A percentile compares a stretch with the other conserved stretches of the same genome.
phyloP scores from a whole-genome alignment of 805 yeast genomes.

The Debaryomyces tyrocola region DNA sequence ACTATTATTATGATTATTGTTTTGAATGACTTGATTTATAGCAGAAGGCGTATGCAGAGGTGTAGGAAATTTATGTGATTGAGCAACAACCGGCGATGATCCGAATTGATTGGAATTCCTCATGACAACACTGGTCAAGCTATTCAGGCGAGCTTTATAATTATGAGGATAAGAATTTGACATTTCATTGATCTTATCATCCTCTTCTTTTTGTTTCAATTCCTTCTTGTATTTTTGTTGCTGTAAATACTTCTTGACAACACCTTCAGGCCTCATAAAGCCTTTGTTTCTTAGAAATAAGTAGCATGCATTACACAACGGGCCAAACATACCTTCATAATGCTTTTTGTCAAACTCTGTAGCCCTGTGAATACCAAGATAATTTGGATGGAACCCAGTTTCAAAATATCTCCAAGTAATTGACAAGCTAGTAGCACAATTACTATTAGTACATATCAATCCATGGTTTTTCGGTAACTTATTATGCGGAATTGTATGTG shows the following conservation, averaged over 20 bases:
- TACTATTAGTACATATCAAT: conserved; percentile 38
- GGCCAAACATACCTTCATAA: conserved; percentile 49
- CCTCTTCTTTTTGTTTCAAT: conserved; percentile 28
- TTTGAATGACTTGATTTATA: conserved; percentile 38
- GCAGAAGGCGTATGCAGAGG: conserved; percentile 42
- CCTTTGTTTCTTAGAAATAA: conserved; percentile 43
- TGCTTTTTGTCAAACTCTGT: conserved; percentile 38
- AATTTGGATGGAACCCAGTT: conserved; percentile 37
- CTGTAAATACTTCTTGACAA: conserved; percentile 44
- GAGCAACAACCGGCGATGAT: conserved; percentile 28
- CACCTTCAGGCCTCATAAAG: conserved; percentile 46
- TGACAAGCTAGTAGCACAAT: conserved; percentile 38
- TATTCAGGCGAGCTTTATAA: conserved; percentile 8
- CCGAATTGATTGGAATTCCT: conserved; percentile 16
- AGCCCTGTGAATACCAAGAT: conserved; percentile 37
- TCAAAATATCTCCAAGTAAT: conserved; percentile 47
- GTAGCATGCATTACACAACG: conserved; percentile 47
- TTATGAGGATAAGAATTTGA: conserved; percentile 2
- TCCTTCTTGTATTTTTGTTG: conserved; percentile 44
- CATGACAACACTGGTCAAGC: conserved; percentile 5
- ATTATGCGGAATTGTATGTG: conserved; percentile 39
- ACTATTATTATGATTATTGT: conserved; percentile 10
- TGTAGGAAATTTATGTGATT: conserved; percentile 32
- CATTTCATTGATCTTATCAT: conserved; percentile 1
- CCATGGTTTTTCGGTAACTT: conserved; percentile 42